Percentiles rank a stretch among this genome's conserved stretches.
These are phyloP conservation scores for Aquilaria yunnanensis DNA, from an alignment of 345 rosid genomes.

Conservation along the genomic window DNA sequence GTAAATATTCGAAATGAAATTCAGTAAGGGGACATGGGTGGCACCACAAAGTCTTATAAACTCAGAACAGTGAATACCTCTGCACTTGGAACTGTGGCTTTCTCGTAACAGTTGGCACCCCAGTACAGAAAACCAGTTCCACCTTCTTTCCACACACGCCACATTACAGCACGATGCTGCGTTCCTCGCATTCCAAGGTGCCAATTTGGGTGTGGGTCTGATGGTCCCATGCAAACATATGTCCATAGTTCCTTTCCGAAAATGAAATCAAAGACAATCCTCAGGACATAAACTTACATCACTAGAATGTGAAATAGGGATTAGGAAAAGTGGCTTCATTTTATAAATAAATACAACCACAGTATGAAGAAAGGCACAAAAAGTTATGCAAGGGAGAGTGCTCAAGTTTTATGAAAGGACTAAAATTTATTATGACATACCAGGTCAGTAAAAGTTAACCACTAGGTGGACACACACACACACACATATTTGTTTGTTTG, in stretches of 20 bases:
- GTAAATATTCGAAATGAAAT: constrained; percentile 8
- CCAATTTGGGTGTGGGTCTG: constrained; percentile 99
- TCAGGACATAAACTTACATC: no score
- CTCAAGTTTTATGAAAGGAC: no score
- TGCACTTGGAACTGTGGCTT: constrained; percentile 85
- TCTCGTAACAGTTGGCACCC: constrained; percentile 98
- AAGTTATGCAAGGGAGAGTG: no score
- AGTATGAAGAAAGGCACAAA: no score
- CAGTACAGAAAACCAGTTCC: constrained; percentile 93
- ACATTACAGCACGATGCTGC: constrained; percentile 95
- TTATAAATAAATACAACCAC: no score
- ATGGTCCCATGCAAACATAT: constrained; percentile 94
- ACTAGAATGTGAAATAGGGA: no score
- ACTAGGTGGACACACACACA: no score
- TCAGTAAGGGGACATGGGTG: background rate
- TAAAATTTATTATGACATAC: no score
- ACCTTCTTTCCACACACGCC: constrained; percentile 99
- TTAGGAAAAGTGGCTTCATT: no score
- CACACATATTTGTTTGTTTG: no score
- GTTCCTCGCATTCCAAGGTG: constrained; percentile 98
- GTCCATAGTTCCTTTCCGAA: constrained; percentile 92
- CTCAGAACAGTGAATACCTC: constrained; percentile 46
- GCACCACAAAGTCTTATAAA: background rate
- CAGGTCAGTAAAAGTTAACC: no score
- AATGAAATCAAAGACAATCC: background rate